Percentiles rank a stretch among this genome's conserved stretches.
phyloP scores from a whole-genome alignment of 306 rosid species.

The Carpinus viminea region DNA sequence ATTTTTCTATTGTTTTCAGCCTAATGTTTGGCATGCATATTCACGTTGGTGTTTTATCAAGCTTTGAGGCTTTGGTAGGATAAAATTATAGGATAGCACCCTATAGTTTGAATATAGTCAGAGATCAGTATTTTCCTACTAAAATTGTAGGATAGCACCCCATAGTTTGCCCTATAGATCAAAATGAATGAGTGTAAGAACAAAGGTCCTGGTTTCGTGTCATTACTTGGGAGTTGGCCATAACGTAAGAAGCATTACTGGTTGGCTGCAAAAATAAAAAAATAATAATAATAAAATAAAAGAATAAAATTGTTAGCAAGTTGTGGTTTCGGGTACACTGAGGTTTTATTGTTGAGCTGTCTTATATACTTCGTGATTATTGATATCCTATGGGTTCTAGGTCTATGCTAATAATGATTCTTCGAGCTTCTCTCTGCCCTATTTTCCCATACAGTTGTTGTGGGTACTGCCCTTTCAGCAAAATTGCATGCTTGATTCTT shows the following conservation, averaged over 20 bases:
- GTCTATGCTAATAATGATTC: neutral
- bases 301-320: neutral
- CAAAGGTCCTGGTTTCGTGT: neutral
- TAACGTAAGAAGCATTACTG: neutral
- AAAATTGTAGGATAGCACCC: neutral
- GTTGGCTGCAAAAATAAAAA: neutral
- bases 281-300: neutral
- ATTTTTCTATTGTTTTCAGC: too few species aligned
- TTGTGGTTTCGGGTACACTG: neutral
- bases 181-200: neutral
- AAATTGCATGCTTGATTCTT: neutral
- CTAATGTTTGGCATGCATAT: neutral
- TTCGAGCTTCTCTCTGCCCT: neutral
- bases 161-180: neutral
- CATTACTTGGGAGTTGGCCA: neutral
- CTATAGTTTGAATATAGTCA: neutral
- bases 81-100: too few species aligned
- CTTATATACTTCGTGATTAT: neutral
- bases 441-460: neutral
- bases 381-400: neutral
- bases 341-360: neutral
- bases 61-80: neutral
- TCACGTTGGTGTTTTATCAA: neutral
- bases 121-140: neutral
- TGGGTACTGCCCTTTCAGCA: neutral